Percentiles rank a stretch among this genome's conserved stretches.
Conservation (phyloP, 2,329 filamentous ascomycete species). For the Colletotrichum sojae region DNA sequence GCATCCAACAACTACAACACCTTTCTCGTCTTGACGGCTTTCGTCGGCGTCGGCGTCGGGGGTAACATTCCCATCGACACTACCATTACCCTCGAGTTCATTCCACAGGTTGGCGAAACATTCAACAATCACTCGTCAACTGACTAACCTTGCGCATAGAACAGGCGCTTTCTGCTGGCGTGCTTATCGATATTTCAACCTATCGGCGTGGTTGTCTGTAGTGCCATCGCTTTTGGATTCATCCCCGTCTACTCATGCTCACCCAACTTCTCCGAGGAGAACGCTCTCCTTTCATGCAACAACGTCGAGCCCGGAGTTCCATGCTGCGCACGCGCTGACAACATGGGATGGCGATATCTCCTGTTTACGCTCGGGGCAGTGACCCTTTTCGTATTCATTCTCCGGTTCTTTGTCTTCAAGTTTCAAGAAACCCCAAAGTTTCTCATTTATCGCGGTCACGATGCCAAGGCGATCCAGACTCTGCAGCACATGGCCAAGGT, state of each 20-base stretch:
- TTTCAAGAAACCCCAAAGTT: constrained; percentile 72
- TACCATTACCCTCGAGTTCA: constrained; percentile 69
- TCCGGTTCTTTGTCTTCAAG: constrained; percentile 69
- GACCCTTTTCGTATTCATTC: constrained; percentile 66
- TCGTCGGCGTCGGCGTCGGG: constrained; percentile 66
- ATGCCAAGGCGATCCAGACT: constrained; percentile 66
- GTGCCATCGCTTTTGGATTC: constrained; percentile 66
- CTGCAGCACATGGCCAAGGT: constrained; percentile 68
- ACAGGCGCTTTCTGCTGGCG: constrained; percentile 65
- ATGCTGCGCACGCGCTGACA: constrained; percentile 55
- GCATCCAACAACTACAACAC: constrained; percentile 63
- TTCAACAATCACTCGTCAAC: accelerated
- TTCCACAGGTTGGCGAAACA: constrained; percentile 56
- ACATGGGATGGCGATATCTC: constrained; percentile 74
- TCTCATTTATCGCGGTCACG: constrained; percentile 67
- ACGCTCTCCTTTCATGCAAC: constrained; percentile 61
- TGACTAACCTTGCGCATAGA: constrained; percentile 32
- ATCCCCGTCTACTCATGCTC: constrained; percentile 65
- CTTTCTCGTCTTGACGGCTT: constrained; percentile 67
- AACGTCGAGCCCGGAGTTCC: constrained; percentile 44
- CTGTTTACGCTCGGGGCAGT: constrained; percentile 68
- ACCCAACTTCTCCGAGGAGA: constrained; percentile 62
- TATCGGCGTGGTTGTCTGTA: constrained; percentile 66
- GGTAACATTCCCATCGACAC: constrained; percentile 71
- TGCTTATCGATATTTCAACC: constrained; percentile 69